These are phyloP conservation scores for Lichtheimia hyalospora DNA, from an alignment of 371 early-diverging fungal species.

Conservation along the genomic window DNA sequence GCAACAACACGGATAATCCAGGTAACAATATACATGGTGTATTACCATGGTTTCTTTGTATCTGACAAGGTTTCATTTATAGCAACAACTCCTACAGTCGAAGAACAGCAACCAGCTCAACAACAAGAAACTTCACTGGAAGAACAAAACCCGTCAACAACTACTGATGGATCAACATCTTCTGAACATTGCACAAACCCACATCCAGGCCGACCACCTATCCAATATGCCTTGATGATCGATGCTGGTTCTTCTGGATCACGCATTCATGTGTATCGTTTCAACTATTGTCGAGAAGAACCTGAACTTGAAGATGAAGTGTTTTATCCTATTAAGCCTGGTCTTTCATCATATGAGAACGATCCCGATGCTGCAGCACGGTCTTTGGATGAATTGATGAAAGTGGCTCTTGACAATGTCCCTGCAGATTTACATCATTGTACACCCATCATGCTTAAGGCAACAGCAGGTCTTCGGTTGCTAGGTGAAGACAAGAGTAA, in stretches of 20 bases:
- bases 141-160: background rate
- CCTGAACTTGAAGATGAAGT: conserved; percentile 78
- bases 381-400: conserved; percentile 79
- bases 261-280: conserved; percentile 92
- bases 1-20: background rate
- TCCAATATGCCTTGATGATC: conserved; percentile 78
- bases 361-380: conserved; percentile 78
- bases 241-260: conserved; percentile 98
- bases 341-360: conserved; percentile 72
- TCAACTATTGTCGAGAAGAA: conserved; percentile 81
- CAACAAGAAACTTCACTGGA: background rate
- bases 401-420: conserved; percentile 72
- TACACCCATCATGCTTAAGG: conserved; percentile 94
- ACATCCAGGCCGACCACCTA: conserved; percentile 52
- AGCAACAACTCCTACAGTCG: too few species aligned
- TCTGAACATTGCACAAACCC: conserved; percentile 70
- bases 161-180: conserved; percentile 2
- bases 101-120: background rate
- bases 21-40: background rate
- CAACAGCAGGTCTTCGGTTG: conserved; percentile 92
- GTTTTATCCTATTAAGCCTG: conserved; percentile 85
- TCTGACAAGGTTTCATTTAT: too few species aligned
- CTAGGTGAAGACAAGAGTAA: conserved; percentile 68
- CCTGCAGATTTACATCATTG: conserved; percentile 61
- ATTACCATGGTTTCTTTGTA: too few species aligned